phyloP scores from a whole-genome alignment of 768 basidiomycete species.

The Trametes villosa region DNA sequence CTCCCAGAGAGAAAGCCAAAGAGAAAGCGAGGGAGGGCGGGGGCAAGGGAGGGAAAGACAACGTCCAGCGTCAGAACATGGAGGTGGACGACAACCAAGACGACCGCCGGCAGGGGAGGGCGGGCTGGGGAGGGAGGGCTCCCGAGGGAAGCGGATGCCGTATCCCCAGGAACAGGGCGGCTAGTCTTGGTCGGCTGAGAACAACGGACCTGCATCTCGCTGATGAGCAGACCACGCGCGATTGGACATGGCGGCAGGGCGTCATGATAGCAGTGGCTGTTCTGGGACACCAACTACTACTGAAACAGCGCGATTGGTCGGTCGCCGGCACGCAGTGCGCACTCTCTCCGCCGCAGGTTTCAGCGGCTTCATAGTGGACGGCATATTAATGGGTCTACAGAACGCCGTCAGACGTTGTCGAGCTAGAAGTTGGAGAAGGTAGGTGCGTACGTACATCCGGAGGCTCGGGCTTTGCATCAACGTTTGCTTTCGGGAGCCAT shows the following conservation, averaged over 20 bases:
- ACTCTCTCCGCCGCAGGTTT: background rate
- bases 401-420: no score
- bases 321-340: background rate
- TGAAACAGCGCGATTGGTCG: background rate
- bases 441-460: no score
- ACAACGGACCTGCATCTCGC: constrained; percentile 2
- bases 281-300: background rate
- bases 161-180: constrained; percentile 11
- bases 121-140: background rate
- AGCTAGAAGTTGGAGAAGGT: no score
- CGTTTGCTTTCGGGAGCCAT: background rate
- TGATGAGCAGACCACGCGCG: constrained; percentile 1
- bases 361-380: no score
- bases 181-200: constrained; percentile 6
- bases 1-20: background rate
- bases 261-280: constrained; percentile 14
- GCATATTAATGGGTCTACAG: no score
- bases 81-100: constrained; percentile 23
- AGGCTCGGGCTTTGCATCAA: background rate
- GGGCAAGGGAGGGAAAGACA: constrained; percentile 7
- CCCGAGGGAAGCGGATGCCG: constrained; percentile 11
- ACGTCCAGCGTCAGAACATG: constrained; percentile 29
- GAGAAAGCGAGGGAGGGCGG: background rate
- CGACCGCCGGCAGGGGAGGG: background rate
- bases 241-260: constrained; percentile 4